Evolutionary conservation across 176 grass and related monocot species (phyloP).

Genomic region (Musa beccarii): DNA sequence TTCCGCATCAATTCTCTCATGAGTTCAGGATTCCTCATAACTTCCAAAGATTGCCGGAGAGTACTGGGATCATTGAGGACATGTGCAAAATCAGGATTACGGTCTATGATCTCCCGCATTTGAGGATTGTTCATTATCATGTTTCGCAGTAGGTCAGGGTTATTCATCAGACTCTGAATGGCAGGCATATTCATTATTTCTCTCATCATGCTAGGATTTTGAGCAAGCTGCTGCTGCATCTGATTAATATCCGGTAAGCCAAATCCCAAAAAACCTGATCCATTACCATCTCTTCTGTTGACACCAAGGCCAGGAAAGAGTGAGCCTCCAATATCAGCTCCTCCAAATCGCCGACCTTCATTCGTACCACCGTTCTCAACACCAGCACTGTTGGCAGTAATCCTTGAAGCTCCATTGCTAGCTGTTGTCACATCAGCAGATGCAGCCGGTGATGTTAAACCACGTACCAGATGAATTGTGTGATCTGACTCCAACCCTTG

Average conservation of each 20-base stretch:
- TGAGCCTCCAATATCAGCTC: conserved; percentile 34
- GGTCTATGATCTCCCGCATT: conserved; percentile 81
- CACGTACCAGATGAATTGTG: conserved; percentile 93
- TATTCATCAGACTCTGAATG: conserved; percentile 83
- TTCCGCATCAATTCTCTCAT: conserved; percentile 96
- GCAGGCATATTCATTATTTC: conserved; percentile 92
- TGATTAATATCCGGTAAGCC: conserved; percentile 67
- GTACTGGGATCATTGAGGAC: conserved; percentile 86
- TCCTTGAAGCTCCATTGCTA: conserved; percentile 38
- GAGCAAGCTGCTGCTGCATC: conserved; percentile 80
- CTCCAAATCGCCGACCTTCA: neutral
- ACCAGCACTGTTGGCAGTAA: conserved; percentile 32
- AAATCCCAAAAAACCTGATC: conserved; percentile 35
- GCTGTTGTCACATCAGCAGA: conserved; percentile 41
- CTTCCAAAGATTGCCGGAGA: conserved; percentile 84
- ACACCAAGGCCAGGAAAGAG: conserved; percentile 48
- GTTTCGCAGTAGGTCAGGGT: conserved; percentile 82
- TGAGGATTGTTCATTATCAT: conserved; percentile 96
- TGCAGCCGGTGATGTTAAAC: conserved; percentile 36
- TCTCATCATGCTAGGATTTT: conserved; percentile 96
- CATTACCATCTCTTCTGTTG: conserved; percentile 35
- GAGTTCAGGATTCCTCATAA: conserved; percentile 79
- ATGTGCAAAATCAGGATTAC: conserved; percentile 92
- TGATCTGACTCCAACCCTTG: conserved; percentile 85
- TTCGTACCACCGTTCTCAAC: neutral